These are phyloP conservation scores for Talaromyces stipitatus DNA, from an alignment of 495 filamentous ascomycete species.

Conservation along the genomic window DNA sequence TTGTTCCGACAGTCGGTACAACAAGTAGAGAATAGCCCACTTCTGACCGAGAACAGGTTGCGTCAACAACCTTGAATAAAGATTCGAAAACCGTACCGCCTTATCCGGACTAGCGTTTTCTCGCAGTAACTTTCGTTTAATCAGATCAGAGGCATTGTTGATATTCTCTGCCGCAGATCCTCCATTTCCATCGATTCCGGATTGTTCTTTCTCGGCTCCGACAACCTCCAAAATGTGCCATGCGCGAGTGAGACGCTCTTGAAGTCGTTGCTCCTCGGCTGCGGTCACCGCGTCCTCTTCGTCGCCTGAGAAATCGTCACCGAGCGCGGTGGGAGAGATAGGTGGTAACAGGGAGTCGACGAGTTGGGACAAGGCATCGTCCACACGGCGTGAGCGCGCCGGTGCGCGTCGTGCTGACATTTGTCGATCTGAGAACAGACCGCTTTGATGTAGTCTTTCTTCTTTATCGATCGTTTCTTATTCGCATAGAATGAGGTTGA, in stretches of 20 bases:
- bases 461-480: background rate
- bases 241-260: conserved; percentile 33
- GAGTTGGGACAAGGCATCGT: conserved; percentile 49
- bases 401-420: conserved; percentile 31
- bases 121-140: conserved; percentile 74
- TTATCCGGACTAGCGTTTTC: conserved; percentile 72
- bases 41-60: conserved; percentile 90
- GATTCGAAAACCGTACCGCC: conserved; percentile 77
- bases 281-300: conserved; percentile 35
- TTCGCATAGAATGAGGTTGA: too few species aligned
- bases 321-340: conserved; percentile 24
- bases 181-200: conserved; percentile 17
- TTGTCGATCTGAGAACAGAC: background rate
- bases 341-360: conserved; percentile 42
- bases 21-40: conserved; percentile 90
- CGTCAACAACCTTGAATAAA: conserved; percentile 79
- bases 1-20: conserved; percentile 61
- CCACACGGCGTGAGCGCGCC: conserved; percentile 39
- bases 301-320: conserved; percentile 29
- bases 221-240: conserved; percentile 32
- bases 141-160: conserved; percentile 85
- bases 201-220: background rate
- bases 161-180: conserved; percentile 47
- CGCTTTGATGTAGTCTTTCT: background rate
- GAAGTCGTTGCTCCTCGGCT: conserved; percentile 38